These are phyloP conservation scores for Priceomyces carsonii DNA, from an alignment of 805 yeast genomes.

Conservation along the genomic window DNA sequence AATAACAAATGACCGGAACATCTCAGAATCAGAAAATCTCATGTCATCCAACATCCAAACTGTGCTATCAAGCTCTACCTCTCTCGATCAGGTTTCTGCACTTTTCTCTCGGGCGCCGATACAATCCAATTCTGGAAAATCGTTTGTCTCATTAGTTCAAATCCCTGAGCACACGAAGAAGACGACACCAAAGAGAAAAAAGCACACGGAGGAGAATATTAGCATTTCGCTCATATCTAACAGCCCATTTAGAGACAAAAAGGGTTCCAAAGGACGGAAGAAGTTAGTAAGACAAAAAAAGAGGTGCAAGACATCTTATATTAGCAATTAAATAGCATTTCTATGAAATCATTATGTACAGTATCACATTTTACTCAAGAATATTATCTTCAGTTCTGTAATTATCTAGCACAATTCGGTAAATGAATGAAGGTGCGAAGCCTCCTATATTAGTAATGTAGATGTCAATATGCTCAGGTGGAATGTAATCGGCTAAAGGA, in stretches of 20 bases:
- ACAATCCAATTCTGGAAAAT: not conserved
- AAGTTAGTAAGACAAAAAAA: too few relatives aligned
- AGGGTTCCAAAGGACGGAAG: too few relatives aligned
- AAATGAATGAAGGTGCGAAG: constrained; percentile 92
- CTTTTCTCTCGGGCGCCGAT: not conserved
- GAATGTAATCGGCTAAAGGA: constrained; percentile 86
- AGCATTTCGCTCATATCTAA: not conserved
- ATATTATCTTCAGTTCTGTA: constrained; percentile 83
- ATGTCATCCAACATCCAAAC: too few relatives aligned
- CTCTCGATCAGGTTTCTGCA: too few relatives aligned
- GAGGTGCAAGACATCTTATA: too few relatives aligned
- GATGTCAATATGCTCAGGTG: constrained; percentile 92
- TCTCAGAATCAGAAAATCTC: too few relatives aligned
- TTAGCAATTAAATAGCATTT: too few relatives aligned
- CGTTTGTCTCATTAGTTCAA: constrained; percentile 1
- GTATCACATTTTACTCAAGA: constrained; percentile 37
- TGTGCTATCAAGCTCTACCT: too few relatives aligned
- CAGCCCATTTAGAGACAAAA: too few relatives aligned
- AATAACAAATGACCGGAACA: too few relatives aligned
- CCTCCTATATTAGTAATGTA: constrained; percentile 96
- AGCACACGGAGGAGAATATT: not conserved
- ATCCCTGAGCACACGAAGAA: not conserved
- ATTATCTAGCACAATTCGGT: constrained; percentile 92
- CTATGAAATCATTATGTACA: not conserved
- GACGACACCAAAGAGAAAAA: not conserved